Conservation (phyloP, 371 early-diverging fungal genomes). For the Sporodiniella umbellata region DNA sequence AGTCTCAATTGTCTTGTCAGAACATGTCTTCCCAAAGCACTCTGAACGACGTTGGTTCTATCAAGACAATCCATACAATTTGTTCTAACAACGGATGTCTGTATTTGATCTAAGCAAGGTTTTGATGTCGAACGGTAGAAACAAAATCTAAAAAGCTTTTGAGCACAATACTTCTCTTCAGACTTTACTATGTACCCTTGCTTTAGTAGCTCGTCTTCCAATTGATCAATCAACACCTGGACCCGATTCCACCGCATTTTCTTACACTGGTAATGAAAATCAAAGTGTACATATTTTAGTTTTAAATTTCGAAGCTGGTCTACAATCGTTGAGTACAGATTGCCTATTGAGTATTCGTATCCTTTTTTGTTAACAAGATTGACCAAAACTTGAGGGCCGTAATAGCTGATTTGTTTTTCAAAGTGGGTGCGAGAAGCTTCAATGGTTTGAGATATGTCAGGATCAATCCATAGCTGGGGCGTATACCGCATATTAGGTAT, state of each 20-base stretch:
- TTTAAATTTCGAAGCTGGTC: slow-evolving; percentile 49
- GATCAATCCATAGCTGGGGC: slow-evolving; percentile 67
- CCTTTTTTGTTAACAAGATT: slow-evolving; percentile 90
- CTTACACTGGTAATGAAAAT: slow-evolving; percentile 94
- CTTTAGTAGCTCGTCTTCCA: slow-evolving; percentile 58
- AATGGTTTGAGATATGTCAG: slow-evolving; percentile 50
- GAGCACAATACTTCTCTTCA: neutral
- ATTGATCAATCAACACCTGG: slow-evolving; percentile 66
- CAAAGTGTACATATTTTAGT: slow-evolving; percentile 83
- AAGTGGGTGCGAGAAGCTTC: slow-evolving; percentile 67
- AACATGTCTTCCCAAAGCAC: slow-evolving; percentile 70
- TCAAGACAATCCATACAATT: slow-evolving; percentile 99
- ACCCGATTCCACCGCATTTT: slow-evolving; percentile 87
- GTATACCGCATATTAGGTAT: slow-evolving; percentile 85
- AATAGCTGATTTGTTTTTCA: slow-evolving; percentile 55
- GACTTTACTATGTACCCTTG: slow-evolving; percentile 52
- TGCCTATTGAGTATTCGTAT: slow-evolving; percentile 79
- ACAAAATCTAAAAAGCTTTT: slow-evolving; percentile 12
- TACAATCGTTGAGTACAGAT: slow-evolving; percentile 58
- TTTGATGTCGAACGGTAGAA: slow-evolving; percentile 8
- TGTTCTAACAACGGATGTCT: slow-evolving; percentile 87
- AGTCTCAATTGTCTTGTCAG: slow-evolving; percentile 66
- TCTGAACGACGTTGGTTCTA: slow-evolving; percentile 98
- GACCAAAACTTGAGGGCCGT: slow-evolving; percentile 79
- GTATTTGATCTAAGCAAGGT: slow-evolving; percentile 39